phyloP scores from a whole-genome alignment of 768 basidiomycete species.

The Coprinopsis cinerea region DNA sequence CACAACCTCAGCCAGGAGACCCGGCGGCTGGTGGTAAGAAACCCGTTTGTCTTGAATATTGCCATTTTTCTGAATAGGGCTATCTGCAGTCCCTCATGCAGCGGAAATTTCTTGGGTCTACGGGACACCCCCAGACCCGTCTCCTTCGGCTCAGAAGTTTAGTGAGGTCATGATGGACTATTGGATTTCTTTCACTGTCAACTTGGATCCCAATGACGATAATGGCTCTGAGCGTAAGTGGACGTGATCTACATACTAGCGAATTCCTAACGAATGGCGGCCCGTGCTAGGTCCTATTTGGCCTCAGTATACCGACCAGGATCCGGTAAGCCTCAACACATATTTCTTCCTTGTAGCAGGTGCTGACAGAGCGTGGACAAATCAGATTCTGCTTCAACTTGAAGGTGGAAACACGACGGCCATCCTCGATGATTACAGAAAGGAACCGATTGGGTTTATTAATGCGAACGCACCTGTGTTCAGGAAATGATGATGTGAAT shows the following conservation, averaged over 20 bases:
- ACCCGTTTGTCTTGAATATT: background rate
- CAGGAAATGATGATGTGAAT: too few species aligned
- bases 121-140: slow-evolving; percentile 21
- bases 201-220: slow-evolving; percentile 34
- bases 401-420: slow-evolving; percentile 28
- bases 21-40: slow-evolving; percentile 25
- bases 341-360: background rate
- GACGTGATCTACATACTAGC: background rate
- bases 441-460: slow-evolving; percentile 31
- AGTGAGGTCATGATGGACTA: slow-evolving; percentile 35
- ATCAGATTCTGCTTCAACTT: slow-evolving; percentile 21
- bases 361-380: slow-evolving; percentile 11
- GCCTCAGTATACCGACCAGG: slow-evolving; percentile 22
- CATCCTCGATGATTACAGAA: slow-evolving; percentile 33
- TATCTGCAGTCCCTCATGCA: slow-evolving; percentile 24
- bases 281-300: slow-evolving; percentile 21
- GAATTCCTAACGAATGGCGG: background rate
- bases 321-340: background rate
- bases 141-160: slow-evolving; percentile 16
- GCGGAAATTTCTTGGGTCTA: slow-evolving; percentile 31
- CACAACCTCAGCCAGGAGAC: slow-evolving; percentile 27
- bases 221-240: slow-evolving; percentile 26
- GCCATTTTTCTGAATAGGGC: background rate
- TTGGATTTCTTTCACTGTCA: slow-evolving; percentile 36
- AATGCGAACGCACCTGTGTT: slow-evolving; percentile 25